Base-by-base conservation (phyloP, 352 stramenopile genomes). In the Blastocystis sp. region DNA sequence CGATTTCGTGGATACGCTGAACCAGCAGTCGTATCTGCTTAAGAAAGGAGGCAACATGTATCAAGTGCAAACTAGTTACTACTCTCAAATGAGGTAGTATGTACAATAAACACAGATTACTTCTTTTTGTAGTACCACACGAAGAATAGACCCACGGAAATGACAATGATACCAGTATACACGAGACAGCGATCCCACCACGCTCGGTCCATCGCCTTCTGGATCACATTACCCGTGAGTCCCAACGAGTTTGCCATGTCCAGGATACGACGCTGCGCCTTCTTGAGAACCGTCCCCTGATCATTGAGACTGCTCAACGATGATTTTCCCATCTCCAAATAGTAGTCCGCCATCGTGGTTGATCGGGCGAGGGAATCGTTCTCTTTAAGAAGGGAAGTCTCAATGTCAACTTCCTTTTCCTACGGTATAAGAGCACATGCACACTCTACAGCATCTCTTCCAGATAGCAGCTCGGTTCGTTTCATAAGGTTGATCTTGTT, bases 1-100 rank as follows among this genome's bases (percentile, higher is more conserved):
- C 6, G 91, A 94, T 76, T 93, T 94, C 85, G 87, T 94, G 46
- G 91, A 94, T 73, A 90, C 93, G 34, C 86, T 94, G n/a, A 92
- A 91, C 78, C 91, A 94, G 84, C 90, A 94, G 69, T 92, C 90
- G 46, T 94, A 93, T 64, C 77, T 94, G 7, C 84, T 94, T 32
- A 94, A 94, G 88, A 92, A 93, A 87, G 91, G 91, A 8, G 89
- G 90, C 0, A 89, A 91, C 21, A 88, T 92, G 48, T 94, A 92
- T 79, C 91, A 94, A 84, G 88, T 94, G 36, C 91, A 85, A 44
- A 85, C 75, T 14, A 85, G 75, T 29, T 67, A 67, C 29, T 81
- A 81, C 29, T 81, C 69, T 7, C 69, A 81, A 64, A 64, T 81
- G 51, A 32, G 69, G 44, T 81, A 65, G 40, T 11, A 44, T 72